phyloP scores from a whole-genome alignment of 1,284 basidiomycete species.

The Sutorius eximius region DNA sequence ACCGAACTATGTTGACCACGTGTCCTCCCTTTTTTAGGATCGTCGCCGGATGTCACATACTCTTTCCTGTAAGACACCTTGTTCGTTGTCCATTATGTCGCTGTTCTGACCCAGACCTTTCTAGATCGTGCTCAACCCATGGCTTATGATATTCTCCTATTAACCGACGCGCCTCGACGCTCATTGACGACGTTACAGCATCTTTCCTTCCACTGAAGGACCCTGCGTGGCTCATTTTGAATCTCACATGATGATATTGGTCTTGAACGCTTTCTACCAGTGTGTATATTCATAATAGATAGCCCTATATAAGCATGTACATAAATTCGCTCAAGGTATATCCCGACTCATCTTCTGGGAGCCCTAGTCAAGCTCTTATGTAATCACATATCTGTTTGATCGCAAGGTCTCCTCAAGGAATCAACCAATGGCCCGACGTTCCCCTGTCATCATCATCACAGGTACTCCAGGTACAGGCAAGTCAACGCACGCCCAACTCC shows the following conservation, averaged over 20 bases:
- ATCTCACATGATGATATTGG: neutral
- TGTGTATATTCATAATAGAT: neutral
- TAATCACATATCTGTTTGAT: neutral
- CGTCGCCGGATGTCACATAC: slow-evolving; percentile 58
- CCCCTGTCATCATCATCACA: slow-evolving; percentile 91
- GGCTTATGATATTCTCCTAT: slow-evolving; percentile 78
- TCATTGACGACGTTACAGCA: neutral
- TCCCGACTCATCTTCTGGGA: neutral
- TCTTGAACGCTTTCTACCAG: neutral
- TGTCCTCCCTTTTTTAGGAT: slow-evolving; percentile 38
- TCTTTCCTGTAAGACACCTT: slow-evolving; percentile 57
- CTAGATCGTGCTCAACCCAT: slow-evolving; percentile 74
- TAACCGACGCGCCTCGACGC: slow-evolving; percentile 29
- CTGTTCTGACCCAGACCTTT: neutral
- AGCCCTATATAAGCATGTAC: neutral
- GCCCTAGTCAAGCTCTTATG: neutral
- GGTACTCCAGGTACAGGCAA: slow-evolving; percentile 90
- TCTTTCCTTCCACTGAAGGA: neutral
- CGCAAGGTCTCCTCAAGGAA: neutral
- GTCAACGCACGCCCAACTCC: slow-evolving; percentile 84
- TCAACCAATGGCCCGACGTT: slow-evolving; percentile 1
- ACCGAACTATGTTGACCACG: neutral
- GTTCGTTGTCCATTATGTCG: neutral
- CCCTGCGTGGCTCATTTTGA: neutral
- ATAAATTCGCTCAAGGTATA: too few relatives aligned